A percentile compares a stretch with the other conserved stretches of the same genome.
Conservation (phyloP, 345 rosid genomes). For the Pistacia vera region DNA sequence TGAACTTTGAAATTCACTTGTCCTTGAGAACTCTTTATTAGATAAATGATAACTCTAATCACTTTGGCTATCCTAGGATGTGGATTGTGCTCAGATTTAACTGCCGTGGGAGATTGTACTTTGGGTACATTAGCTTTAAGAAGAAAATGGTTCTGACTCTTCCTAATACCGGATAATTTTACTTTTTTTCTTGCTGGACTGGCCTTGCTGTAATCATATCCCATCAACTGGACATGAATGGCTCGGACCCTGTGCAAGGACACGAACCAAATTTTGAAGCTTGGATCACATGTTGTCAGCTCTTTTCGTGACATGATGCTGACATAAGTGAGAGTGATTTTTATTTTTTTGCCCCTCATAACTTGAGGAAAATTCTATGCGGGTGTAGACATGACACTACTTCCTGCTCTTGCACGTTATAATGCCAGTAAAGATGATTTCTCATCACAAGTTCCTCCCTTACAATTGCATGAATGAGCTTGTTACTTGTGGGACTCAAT, state of each 20-base stretch:
- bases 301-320: constrained; percentile 1
- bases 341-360: not conserved
- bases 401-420: not conserved
- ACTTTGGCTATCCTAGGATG: not conserved
- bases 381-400: not conserved
- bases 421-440: no score
- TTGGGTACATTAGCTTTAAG: not conserved
- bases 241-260: not conserved
- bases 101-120: not conserved
- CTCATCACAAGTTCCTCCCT: not conserved
- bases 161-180: not conserved
- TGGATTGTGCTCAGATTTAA: not conserved
- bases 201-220: not conserved
- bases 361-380: not conserved
- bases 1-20: not conserved
- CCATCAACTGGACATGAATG: not conserved
- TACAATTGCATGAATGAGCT: not conserved
- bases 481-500: not conserved
- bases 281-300: constrained; percentile 5
- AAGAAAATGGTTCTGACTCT: not conserved
- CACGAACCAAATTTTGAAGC: not conserved
- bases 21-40: not conserved
- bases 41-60: not conserved
- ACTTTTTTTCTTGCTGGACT: not conserved
- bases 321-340: not conserved